Evolutionary conservation across 352 stramenopile genomes (phyloP), one percentile per base, ranked within the genome.

Genomic region (Pythium phragmiticola): DNA sequence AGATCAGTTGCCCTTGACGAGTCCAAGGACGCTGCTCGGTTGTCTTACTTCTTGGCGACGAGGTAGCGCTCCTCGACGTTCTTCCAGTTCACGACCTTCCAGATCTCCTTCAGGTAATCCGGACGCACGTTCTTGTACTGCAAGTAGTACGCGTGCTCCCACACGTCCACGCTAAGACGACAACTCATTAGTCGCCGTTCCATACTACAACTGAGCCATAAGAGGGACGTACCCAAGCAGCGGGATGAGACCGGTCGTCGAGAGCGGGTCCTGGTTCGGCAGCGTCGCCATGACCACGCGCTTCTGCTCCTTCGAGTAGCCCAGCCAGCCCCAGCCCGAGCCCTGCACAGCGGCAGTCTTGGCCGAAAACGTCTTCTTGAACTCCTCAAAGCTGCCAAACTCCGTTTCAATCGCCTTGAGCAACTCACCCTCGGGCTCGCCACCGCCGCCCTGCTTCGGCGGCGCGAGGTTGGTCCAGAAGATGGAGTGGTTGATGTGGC

Each of bases 401-500:
- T 97, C 82, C 13, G 74, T 75, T 30, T 97, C 77, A 45, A 99
- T 98, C 36, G 89, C 88, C 34, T 91, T 81, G 50, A 79, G 84
- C 45, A 99, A 78, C 16, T 86, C 87, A 51, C 89, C 91, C 13
- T 85, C 70, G 23, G 89, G 88, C 57, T 94, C 83, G 37, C 84
- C 88, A 42, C 88, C 89, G 39, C 90, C 92, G 49, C 84, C 87
- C 53, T 92, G 63, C 43, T 61, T 78, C n/a, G 73, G 69, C 4
- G 90, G 88, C 28, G 88, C 83, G 47, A 98, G 73, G 78, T 98
- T 99, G 66, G 98, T 97, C 97, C 97, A 99, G 79, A 99, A 99
- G 66, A 99, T 94, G 57, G 94, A 97, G 78, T 99, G 97, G 77
- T 99, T 99, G 28, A 99, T 75, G 76, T 99, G 97, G 60, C 97